Evolutionary conservation across 2,329 filamentous ascomycete species (phyloP), one percentile per base, ranked within the genome.

Genomic region (Apiospora marii): DNA sequence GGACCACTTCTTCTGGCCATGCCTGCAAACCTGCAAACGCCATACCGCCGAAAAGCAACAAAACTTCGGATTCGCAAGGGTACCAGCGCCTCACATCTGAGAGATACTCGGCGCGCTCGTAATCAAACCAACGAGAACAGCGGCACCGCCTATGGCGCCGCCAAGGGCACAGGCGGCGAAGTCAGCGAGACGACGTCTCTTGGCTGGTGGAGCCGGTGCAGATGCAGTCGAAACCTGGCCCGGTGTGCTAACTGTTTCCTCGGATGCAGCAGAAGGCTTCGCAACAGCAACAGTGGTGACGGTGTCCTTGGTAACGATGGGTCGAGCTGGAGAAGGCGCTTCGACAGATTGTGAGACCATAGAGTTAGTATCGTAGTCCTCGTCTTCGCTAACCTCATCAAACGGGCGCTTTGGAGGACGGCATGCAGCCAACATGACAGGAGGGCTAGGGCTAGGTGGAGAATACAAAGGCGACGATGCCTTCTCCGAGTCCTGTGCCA

Each of bases 131-230:
- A 73, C 72, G 14, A 75, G 67, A 13, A 75, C 77, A 16, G 78
- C 79, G 68, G 78, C 80, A 46, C 78, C 77, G 34, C 80, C 79
- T 4, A 81, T 72, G 24, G 78, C 79, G 14, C 79, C 76, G 27
- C 61, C 61, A 30, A 68, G 34, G 14, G 67, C 72, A 72, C 74
- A 81, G 48, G 79, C 80, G 19, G 78, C 79, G 67, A 78, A 77
- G 71, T 80, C 76, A 24, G 77, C 78, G 34, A 81, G 70, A 24
- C 79, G 78, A n/a, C 78, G 77, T 67, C 75, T 76, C 75, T 81
- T 81, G 14, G 77, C 74, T 37, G 80, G 79, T 27, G 77, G 75
- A 24, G 58, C 14, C 53, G 70, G 69, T 67, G 69, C 64, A 43
- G 48, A 37, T 30, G 73, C 72, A 19, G 44, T 24, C 30, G 73